Percentiles rank a stretch among this genome's conserved stretches.
Evolutionary conservation across 371 early-diverging fungal species (phyloP).

Genomic region (Lichtheimia hyalospora): DNA sequence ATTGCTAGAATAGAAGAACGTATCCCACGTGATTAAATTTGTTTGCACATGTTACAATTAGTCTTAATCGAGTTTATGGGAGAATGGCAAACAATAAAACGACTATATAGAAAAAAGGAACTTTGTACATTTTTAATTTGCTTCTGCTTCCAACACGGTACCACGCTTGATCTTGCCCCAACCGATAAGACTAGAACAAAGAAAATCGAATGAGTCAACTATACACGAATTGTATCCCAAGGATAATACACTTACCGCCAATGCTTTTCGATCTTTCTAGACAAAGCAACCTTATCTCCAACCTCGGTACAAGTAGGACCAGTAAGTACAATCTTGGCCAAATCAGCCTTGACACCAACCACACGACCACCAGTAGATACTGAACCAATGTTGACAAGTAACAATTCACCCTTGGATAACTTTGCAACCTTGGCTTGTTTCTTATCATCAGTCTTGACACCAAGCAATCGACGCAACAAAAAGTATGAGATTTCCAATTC

Average conservation of each 20-base stretch:
- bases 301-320: constrained; percentile 98
- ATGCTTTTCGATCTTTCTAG: constrained; percentile 98
- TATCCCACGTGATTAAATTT: background rate
- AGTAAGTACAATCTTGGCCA: constrained; percentile 93
- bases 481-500: constrained; percentile 97
- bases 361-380: constrained; percentile 98
- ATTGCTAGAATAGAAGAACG: background rate
- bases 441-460: constrained; percentile 96
- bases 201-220: background rate
- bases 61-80: background rate
- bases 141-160: constrained; percentile 72
- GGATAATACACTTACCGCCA: constrained; percentile 92
- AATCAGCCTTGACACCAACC: constrained; percentile 88
- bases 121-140: constrained; percentile 32
- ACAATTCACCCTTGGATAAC: constrained; percentile 91
- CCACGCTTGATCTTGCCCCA: constrained; percentile 97
- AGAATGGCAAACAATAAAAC: background rate
- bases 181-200: constrained; percentile 82
- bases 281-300: constrained; percentile 98
- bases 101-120: constrained; percentile 1
- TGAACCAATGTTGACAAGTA: constrained; percentile 99
- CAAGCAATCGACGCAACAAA: constrained; percentile 95
- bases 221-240: no score
- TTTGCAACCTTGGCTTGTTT: constrained; percentile 95
- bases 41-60: background rate